phyloP scores from a whole-genome alignment of 768 basidiomycete genomes.

The Favolaschia claudopus region DNA sequence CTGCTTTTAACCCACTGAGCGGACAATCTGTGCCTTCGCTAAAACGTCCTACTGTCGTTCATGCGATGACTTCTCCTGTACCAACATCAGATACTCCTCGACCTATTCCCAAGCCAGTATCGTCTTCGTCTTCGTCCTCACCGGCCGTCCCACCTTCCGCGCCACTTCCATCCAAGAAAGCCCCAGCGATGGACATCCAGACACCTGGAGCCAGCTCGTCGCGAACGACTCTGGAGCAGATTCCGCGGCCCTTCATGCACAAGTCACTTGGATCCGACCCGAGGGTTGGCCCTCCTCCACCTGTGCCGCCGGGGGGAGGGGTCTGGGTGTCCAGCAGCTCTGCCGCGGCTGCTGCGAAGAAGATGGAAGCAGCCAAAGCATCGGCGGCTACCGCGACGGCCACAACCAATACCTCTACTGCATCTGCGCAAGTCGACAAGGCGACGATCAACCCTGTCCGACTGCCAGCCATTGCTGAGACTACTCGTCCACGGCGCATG shows the following conservation, averaged over 20 bases:
- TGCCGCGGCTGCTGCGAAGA: constrained; percentile 16
- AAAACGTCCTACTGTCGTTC: too few relatives aligned
- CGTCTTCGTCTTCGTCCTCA: constrained; percentile 14
- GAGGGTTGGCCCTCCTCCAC: not conserved
- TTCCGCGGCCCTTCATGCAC: constrained; percentile 23
- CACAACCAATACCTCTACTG: not conserved
- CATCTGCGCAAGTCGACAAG: constrained; percentile 33
- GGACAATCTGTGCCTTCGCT: too few relatives aligned
- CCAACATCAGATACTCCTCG: too few relatives aligned
- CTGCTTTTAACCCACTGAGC: too few relatives aligned
- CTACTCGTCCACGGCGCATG: constrained; percentile 35
- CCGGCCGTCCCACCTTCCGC: constrained; percentile 15
- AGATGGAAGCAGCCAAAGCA: not conserved
- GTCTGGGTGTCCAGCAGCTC: constrained; percentile 18
- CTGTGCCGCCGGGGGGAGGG: not conserved
- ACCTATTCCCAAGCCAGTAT: constrained; percentile 9
- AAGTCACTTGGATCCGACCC: constrained; percentile 19
- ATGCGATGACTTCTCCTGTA: too few relatives aligned
- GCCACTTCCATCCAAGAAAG: constrained; percentile 19
- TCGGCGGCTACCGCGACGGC: not conserved
- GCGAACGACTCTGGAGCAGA: constrained; percentile 28
- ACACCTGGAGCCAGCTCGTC: constrained; percentile 26
- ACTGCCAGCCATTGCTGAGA: constrained; percentile 18
- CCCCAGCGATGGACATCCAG: constrained; percentile 24
- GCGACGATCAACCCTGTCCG: constrained; percentile 24